Evolutionary conservation across 306 rosid species (phyloP).

Genomic region (Cucumis sativus): DNA sequence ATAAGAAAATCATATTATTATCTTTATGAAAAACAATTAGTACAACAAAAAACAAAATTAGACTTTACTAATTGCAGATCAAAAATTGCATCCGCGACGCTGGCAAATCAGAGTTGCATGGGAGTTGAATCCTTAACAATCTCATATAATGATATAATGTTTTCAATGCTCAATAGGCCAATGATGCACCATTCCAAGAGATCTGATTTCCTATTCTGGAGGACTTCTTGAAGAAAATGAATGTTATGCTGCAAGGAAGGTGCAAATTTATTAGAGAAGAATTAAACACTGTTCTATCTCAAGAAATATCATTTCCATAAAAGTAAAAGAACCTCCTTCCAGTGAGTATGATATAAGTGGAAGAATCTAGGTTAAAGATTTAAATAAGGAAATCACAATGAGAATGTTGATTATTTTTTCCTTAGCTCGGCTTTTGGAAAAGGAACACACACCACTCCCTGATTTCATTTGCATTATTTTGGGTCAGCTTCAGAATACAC

Average conservation of each 20-base stretch:
- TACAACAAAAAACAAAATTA: not conserved
- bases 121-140: conserved; percentile 54
- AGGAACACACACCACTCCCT: not conserved
- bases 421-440: not conserved
- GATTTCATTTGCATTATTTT: not conserved
- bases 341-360: not conserved
- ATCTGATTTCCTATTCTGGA: conserved; percentile 92
- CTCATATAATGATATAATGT: conserved; percentile 67
- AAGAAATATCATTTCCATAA: not conserved
- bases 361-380: not conserved
- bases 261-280: not conserved
- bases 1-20: not conserved
- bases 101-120: conserved; percentile 12
- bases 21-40: not conserved
- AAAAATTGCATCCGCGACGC: not conserved
- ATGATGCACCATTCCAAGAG: conserved; percentile 97
- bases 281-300: not conserved
- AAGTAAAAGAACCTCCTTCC: not conserved
- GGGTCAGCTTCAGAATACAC: not conserved
- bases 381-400: not conserved
- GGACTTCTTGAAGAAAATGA: conserved; percentile 94
- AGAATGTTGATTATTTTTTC: not conserved
- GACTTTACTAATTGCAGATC: not conserved
- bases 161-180: conserved; percentile 71
- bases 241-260: conserved; percentile 74